Evolutionary conservation across 805 yeast genomes (phyloP).

Genomic region (Clavispora phyllophila): DNA sequence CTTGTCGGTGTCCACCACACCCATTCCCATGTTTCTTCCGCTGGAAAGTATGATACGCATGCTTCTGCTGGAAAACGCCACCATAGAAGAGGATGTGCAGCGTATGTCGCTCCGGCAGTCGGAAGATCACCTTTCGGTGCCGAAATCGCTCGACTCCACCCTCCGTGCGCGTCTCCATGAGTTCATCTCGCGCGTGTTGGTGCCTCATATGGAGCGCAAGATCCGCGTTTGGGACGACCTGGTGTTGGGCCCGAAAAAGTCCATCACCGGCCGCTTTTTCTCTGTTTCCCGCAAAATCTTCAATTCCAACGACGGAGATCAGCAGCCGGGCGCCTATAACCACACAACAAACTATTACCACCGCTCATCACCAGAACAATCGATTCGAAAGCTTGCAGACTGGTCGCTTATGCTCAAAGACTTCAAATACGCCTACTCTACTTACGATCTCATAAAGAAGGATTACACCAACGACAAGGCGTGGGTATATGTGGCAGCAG

Average conservation of each 20-base stretch:
- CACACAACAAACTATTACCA: slow-evolving; percentile 53
- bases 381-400: slow-evolving; percentile 80
- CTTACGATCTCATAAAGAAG: slow-evolving; percentile 75
- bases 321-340: slow-evolving; percentile 37
- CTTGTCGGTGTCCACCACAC: slow-evolving; percentile 25
- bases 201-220: slow-evolving; percentile 84
- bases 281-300: slow-evolving; percentile 59
- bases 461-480: slow-evolving; percentile 76
- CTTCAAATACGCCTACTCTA: slow-evolving; percentile 75
- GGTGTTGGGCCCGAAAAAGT: slow-evolving; percentile 67
- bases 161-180: slow-evolving; percentile 41
- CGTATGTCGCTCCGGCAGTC: slow-evolving; percentile 22
- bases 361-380: slow-evolving; percentile 62
- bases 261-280: slow-evolving; percentile 69
- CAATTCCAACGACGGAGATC: slow-evolving; percentile 14
- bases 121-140: slow-evolving; percentile 18
- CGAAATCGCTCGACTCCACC: slow-evolving; percentile 35
- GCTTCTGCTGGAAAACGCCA: slow-evolving; percentile 28
- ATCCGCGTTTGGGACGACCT: slow-evolving; percentile 84
- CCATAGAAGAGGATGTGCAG: slow-evolving; percentile 48
- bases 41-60: slow-evolving; percentile 1
- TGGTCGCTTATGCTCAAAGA: slow-evolving; percentile 91
- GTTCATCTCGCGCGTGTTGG: slow-evolving; percentile 43
- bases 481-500: slow-evolving; percentile 73
- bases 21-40: slow-evolving; percentile 10